Conservation (phyloP, 108 stramenopile species). For the Hondaea fermentalgiana region DNA sequence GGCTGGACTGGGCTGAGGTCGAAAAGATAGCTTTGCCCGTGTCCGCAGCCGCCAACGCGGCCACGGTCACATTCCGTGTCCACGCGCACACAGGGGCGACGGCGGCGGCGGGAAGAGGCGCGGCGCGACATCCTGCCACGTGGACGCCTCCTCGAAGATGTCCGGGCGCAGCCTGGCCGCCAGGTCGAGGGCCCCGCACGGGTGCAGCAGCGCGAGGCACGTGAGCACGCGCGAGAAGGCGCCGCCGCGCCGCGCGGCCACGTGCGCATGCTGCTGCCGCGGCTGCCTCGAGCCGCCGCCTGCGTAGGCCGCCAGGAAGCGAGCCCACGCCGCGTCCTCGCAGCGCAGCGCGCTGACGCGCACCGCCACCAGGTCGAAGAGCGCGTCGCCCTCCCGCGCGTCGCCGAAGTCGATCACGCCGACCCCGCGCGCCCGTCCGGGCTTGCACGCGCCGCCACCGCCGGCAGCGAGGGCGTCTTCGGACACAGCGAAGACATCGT, state of each 20-base stretch:
- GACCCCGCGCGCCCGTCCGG: background rate
- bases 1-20: too few relatives aligned
- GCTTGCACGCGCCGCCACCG: too few relatives aligned
- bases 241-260: too few relatives aligned
- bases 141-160: background rate
- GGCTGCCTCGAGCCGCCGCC: background rate
- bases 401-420: background rate
- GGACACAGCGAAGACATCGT: too few relatives aligned
- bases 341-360: background rate
- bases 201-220: background rate
- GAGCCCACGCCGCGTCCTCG: background rate
- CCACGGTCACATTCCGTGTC: too few relatives aligned
- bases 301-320: background rate
- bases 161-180: background rate
- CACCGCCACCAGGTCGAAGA: background rate
- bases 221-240: background rate
- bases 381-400: background rate
- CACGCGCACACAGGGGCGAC: too few relatives aligned
- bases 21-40: too few relatives aligned
- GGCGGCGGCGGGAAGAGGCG: background rate
- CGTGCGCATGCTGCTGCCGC: background rate
- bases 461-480: too few relatives aligned
- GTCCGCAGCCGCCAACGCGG: too few relatives aligned
- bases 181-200: background rate
- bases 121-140: background rate